Evolutionary conservation across 2,329 filamentous ascomycete species (phyloP).

Genomic region (Tolypocladium ovalisporum): DNA sequence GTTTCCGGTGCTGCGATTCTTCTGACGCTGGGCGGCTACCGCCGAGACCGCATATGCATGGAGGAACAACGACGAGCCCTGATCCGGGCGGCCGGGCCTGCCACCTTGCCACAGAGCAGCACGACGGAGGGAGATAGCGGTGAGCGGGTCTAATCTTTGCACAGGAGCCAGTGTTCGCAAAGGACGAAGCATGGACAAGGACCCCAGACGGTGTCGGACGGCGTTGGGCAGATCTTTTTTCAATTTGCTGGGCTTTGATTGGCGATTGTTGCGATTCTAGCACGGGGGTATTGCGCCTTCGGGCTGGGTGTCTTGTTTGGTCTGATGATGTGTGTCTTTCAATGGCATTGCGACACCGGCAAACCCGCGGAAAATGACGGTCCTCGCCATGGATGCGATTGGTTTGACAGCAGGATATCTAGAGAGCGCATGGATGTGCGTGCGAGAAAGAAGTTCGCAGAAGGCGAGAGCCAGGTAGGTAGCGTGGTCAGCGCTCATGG

Average conservation of each 20-base stretch:
- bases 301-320: background rate
- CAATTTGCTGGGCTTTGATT: background rate
- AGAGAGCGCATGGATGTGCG: background rate
- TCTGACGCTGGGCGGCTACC: conserved; percentile 27
- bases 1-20: conserved; percentile 29
- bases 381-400: background rate
- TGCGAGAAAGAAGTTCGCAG: background rate
- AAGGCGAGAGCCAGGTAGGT: background rate
- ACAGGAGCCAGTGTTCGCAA: background rate
- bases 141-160: background rate
- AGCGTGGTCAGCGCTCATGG: background rate
- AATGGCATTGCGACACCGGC: background rate
- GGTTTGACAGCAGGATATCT: background rate
- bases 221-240: background rate
- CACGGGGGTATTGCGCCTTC: background rate
- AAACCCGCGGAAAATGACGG: too few relatives aligned
- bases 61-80: conserved; percentile 10
- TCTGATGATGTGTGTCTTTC: background rate
- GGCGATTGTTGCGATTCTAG: background rate
- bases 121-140: background rate
- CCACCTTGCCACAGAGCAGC: background rate
- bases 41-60: conserved; percentile 11
- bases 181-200: background rate
- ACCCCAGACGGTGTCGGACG: background rate
- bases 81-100: conserved; percentile 6